Conservation (phyloP, 164 flowering plant genomes). For the Macadamia integrifolia region DNA sequence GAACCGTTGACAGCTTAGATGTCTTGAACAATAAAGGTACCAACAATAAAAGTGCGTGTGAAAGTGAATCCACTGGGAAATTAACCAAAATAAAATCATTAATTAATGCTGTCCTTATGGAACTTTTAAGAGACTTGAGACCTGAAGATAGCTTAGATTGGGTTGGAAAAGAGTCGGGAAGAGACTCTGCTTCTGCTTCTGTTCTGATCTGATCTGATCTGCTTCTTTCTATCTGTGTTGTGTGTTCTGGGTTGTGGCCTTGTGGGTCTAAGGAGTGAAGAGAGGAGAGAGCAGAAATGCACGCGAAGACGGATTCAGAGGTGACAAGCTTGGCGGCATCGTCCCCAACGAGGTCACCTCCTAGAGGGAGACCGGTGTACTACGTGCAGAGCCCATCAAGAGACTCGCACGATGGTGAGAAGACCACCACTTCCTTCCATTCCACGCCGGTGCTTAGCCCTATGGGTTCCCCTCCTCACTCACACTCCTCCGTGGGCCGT, state of each 20-base stretch:
- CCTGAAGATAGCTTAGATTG: too few species aligned
- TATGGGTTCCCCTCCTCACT: conserved; percentile 75
- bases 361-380: conserved; percentile 43
- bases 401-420: conserved; percentile 68
- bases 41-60: too few species aligned
- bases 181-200: too few species aligned
- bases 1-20: too few species aligned
- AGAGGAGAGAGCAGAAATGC: conserved; percentile 20
- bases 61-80: too few species aligned
- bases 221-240: background rate
- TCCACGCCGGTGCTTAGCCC: conserved; percentile 82
- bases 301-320: conserved; percentile 72
- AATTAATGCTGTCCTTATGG: too few species aligned
- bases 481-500: conserved; percentile 74
- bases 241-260: background rate
- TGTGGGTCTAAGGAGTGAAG: too few species aligned
- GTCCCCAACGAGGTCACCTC: conserved; percentile 59
- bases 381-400: conserved; percentile 85
- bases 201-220: too few species aligned
- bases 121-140: too few species aligned
- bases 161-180: too few species aligned
- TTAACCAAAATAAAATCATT: too few species aligned
- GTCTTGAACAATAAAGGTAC: too few species aligned
- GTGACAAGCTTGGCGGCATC: conserved; percentile 56
- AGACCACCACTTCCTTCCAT: conserved; percentile 68